Conservation (phyloP, 306 rosid species). For the Alnus glutinosa region DNA sequence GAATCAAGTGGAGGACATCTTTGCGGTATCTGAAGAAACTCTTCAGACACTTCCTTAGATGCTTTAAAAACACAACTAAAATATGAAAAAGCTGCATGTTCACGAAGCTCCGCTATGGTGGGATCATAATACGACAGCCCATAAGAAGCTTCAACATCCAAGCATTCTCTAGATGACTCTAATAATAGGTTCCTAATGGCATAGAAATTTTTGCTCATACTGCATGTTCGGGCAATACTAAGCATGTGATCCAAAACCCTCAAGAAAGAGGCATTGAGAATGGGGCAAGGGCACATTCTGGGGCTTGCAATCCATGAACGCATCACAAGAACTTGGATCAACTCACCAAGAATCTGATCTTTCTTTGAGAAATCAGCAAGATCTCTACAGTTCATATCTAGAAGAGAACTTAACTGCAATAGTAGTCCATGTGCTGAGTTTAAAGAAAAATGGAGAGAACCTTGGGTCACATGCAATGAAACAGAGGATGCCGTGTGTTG, state of each 20-base stretch:
- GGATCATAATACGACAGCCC: slow-evolving; percentile 65
- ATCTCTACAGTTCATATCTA: slow-evolving; percentile 72
- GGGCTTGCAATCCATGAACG: slow-evolving; percentile 75
- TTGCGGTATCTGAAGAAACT: slow-evolving; percentile 27
- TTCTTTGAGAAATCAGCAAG: slow-evolving; percentile 81
- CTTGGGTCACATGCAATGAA: slow-evolving; percentile 18
- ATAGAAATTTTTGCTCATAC: slow-evolving; percentile 37
- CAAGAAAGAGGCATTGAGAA: slow-evolving; percentile 67
- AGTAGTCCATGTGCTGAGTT: slow-evolving; percentile 86
- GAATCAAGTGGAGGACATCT: slow-evolving; percentile 44
- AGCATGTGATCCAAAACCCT: slow-evolving; percentile 82
- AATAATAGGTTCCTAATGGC: slow-evolving; percentile 56
- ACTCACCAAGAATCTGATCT: slow-evolving; percentile 60
- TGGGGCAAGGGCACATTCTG: slow-evolving; percentile 65
- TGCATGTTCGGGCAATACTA: slow-evolving; percentile 59
- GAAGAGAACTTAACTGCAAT: slow-evolving; percentile 75
- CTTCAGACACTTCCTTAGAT: slow-evolving; percentile 53
- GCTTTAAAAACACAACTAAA: slow-evolving; percentile 77
- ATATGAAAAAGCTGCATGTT: slow-evolving; percentile 82
- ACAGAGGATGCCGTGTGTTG: slow-evolving; percentile 27
- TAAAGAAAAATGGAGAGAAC: slow-evolving; percentile 42
- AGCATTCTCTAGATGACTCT: slow-evolving; percentile 69
- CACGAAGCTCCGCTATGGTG: slow-evolving; percentile 72
- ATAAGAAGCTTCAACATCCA: slow-evolving; percentile 60
- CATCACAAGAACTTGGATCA: slow-evolving; percentile 52